Evolutionary conservation across 2,329 filamentous ascomycete genomes (phyloP).

Genomic region (Ceratocystiopsis minuta): DNA sequence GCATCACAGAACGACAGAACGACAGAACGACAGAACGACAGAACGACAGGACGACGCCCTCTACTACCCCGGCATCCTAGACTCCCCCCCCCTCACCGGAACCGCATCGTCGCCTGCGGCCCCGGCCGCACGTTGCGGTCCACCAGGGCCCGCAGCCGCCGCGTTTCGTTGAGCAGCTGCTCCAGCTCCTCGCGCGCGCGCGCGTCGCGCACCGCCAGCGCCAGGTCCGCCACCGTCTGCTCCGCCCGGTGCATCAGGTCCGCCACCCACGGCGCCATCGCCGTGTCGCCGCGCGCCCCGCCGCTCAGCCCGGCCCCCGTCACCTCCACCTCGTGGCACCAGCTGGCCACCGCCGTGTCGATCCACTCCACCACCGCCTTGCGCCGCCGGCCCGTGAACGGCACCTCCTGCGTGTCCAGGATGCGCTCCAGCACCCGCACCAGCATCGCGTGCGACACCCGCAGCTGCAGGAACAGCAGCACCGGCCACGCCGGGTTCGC

Average conservation of each 20-base stretch:
- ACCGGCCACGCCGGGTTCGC: slow-evolving; percentile 40
- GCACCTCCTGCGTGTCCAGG: slow-evolving; percentile 40
- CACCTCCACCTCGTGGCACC: slow-evolving; percentile 31
- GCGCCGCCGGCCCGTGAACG: slow-evolving; percentile 33
- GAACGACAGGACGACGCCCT: too few relatives aligned
- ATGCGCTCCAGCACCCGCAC: slow-evolving; percentile 36
- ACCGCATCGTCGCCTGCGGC: slow-evolving; percentile 4
- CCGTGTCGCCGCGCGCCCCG: slow-evolving; percentile 16
- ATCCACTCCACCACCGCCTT: slow-evolving; percentile 38
- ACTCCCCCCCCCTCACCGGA: slow-evolving; percentile 1
- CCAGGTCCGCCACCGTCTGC: slow-evolving; percentile 19
- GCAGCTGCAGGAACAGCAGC: slow-evolving; percentile 35
- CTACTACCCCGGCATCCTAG: too few relatives aligned
- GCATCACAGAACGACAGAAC: too few relatives aligned
- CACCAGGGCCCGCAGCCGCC: slow-evolving; percentile 9
- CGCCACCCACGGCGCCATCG: slow-evolving; percentile 25
- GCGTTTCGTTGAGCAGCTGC: slow-evolving; percentile 10
- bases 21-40: too few relatives aligned
- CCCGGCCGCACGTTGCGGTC: slow-evolving; percentile 9
- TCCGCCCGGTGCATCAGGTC: slow-evolving; percentile 35
- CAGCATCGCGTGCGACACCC: slow-evolving; percentile 38
- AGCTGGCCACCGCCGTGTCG: slow-evolving; percentile 27
- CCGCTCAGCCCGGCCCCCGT: slow-evolving; percentile 18
- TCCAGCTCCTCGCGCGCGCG: slow-evolving; percentile 9
- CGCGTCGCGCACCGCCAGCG: slow-evolving; percentile 17